Evolutionary conservation across 177 flowering plant genomes (phyloP).

Genomic region (Tripterygium wilfordii): DNA sequence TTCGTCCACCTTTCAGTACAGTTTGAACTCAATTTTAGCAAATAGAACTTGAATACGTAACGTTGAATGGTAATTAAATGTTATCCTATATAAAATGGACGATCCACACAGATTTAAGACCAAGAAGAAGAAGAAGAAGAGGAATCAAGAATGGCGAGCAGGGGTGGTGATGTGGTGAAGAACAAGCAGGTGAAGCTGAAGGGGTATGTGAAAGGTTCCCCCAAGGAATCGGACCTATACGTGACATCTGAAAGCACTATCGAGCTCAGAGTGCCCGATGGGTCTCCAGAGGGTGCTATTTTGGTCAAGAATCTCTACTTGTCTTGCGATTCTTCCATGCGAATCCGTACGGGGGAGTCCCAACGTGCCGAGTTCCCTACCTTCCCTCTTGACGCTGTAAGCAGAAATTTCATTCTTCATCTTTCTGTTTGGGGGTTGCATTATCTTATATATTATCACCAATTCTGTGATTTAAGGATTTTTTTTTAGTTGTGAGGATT

Average conservation of each 20-base stretch:
- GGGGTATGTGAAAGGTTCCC: constrained; percentile 17
- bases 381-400: constrained; percentile 20
- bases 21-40: too few species aligned
- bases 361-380: background rate
- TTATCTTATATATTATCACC: background rate
- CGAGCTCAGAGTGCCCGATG: constrained; percentile 15
- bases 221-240: constrained; percentile 26
- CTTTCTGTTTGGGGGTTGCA: background rate
- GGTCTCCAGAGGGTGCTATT: constrained; percentile 9
- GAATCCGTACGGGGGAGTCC: constrained; percentile 9
- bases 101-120: too few species aligned
- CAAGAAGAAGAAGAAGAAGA: background rate
- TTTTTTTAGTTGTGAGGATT: too few species aligned
- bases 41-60: too few species aligned
- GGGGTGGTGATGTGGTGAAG: constrained; percentile 7
- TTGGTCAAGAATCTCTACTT: constrained; percentile 41
- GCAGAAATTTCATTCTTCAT: background rate
- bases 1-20: too few species aligned
- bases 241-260: constrained; percentile 2
- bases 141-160: too few species aligned
- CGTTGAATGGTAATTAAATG: too few species aligned
- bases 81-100: too few species aligned
- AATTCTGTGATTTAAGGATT: background rate
- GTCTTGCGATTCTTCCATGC: constrained; percentile 44
- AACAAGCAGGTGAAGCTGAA: constrained; percentile 29